Evolutionary conservation across 345 rosid genomes (phyloP), one percentile per base, ranked within the genome.

Genomic region (Arabis hirsuta): DNA sequence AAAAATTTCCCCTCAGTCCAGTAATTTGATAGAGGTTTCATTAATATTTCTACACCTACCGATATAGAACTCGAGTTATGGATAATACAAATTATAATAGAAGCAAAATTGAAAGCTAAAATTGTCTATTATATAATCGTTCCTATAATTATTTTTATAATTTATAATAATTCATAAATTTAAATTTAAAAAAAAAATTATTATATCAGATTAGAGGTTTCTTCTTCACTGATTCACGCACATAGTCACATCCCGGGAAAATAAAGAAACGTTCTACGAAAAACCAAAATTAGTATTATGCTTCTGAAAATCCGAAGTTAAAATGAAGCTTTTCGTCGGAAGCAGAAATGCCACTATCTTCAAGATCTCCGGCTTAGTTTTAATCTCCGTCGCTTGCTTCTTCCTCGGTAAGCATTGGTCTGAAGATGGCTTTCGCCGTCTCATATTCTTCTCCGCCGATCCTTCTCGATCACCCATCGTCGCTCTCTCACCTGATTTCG

Each of bases 351-450:
- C 80, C 22, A 45, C 52, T n/a, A 55, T 72, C 27, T 14, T 89
- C 57, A 86, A 82, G 73, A 46, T 86, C 83, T 56, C 81, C 20
- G 84, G 84, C 41, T 80, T 88, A 52, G 3, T 80, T 53, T 78
- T 85, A 58, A 57, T 95, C 78, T 75, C 97, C 56, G 59, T 83
- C 58, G 74, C 84, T 42, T 95, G 85, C 82, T 95, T 95, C 82
- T 90, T 86, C 88, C 46, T 90, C 55, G 99, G 98, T 53, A 88
- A 86, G 75, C 89, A 87, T 80, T 95, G 90, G 92, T 88, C 96
- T 58, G 84, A 79, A 29, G 48, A 73, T 78, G 88, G 82, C 44
- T 75, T 78, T 72, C 89, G 79, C 32, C 93, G 86, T 62, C 91
- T 90, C 79, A 24, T 92, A 54, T 91, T 95, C 89, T 92, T 84